A percentile compares a stretch with the other conserved stretches of the same genome.
These are phyloP conservation scores for Trapa bicornis DNA, from an alignment of 345 rosid genomes.

Conservation along the genomic window DNA sequence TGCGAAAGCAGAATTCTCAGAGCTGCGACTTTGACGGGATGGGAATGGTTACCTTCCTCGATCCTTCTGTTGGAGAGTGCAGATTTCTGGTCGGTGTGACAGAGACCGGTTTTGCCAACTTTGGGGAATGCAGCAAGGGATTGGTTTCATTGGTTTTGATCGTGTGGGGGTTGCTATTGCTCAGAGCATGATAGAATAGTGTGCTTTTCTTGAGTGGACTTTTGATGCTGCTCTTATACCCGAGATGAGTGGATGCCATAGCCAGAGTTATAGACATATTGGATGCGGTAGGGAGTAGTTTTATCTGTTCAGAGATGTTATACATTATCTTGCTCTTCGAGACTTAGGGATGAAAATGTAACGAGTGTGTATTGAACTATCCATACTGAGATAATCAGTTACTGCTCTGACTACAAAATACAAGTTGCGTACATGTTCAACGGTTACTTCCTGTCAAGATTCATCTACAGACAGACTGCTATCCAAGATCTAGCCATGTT, in stretches of 20 bases:
- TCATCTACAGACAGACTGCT: neutral
- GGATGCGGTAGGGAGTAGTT: neutral
- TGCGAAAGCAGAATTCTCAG: conserved; percentile 59
- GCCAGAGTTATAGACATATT: neutral
- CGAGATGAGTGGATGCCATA: conserved; percentile 3
- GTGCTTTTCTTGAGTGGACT: conserved; percentile 16
- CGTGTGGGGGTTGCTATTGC: conserved; percentile 25
- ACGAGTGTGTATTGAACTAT: neutral
- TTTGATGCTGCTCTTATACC: conserved; percentile 21
- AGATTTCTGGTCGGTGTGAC: conserved; percentile 86
- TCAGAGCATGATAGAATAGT: conserved; percentile 17
- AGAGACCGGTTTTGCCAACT: conserved; percentile 30
- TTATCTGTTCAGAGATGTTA: neutral
- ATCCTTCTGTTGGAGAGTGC: conserved; percentile 84
- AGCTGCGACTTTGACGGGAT: conserved; percentile 89
- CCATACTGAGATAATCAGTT: neutral
- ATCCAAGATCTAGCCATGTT: neutral
- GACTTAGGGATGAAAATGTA: neutral
- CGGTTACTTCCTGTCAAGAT: neutral
- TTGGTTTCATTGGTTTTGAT: conserved; percentile 19
- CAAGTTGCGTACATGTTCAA: neutral
- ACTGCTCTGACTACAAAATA: neutral
- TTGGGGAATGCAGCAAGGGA: conserved; percentile 19
- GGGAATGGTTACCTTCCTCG: conserved; percentile 74
- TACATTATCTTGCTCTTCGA: no score